phyloP scores from a whole-genome alignment of 2,329 filamentous ascomycete genomes.

The Paraconiothyrium brasiliense region DNA sequence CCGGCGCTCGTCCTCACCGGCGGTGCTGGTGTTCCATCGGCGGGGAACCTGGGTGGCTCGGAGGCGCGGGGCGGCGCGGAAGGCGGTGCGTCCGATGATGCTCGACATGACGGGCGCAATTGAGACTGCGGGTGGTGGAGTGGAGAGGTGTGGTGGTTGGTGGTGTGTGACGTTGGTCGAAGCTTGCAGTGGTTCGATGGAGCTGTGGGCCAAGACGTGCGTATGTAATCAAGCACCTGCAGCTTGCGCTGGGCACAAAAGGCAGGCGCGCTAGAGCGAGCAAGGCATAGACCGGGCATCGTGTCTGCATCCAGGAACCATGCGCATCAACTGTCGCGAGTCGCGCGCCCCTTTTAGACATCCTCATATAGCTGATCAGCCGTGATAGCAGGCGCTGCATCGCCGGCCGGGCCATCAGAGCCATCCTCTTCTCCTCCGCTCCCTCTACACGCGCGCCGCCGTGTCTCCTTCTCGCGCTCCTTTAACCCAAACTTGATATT shows the following conservation, averaged over 20 bases:
- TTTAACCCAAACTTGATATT: constrained; percentile 15
- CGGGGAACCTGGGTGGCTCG: constrained; percentile 46
- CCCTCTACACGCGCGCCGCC: constrained; percentile 5
- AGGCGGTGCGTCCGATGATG: constrained; percentile 56
- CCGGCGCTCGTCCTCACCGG: constrained; percentile 57
- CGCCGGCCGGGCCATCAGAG: neutral
- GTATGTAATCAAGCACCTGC: constrained; percentile 27
- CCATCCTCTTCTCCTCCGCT: constrained; percentile 5
- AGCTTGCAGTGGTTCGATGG: constrained; percentile 32
- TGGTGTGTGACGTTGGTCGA: constrained; percentile 27
- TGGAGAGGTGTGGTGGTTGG: constrained; percentile 25
- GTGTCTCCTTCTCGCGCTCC: constrained; percentile 20
- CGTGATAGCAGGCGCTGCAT: constrained; percentile 15
- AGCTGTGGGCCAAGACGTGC: constrained; percentile 23
- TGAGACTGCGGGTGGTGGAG: constrained; percentile 23
- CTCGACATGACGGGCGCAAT: constrained; percentile 55
- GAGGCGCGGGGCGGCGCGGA: constrained; percentile 58
- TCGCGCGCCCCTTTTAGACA: constrained; percentile 30
- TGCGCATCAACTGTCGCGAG: constrained; percentile 18
- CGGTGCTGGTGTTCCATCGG: constrained; percentile 49
- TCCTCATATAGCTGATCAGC: constrained; percentile 20
- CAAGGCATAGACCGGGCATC: constrained; percentile 22
- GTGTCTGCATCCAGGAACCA: constrained; percentile 15
- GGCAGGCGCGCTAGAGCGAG: constrained; percentile 19
- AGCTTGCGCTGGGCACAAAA: constrained; percentile 7